A percentile compares a stretch with the other conserved stretches of the same genome.
Conservation (phyloP, 148 eudicot species). For the Diospyros kaki region DNA sequence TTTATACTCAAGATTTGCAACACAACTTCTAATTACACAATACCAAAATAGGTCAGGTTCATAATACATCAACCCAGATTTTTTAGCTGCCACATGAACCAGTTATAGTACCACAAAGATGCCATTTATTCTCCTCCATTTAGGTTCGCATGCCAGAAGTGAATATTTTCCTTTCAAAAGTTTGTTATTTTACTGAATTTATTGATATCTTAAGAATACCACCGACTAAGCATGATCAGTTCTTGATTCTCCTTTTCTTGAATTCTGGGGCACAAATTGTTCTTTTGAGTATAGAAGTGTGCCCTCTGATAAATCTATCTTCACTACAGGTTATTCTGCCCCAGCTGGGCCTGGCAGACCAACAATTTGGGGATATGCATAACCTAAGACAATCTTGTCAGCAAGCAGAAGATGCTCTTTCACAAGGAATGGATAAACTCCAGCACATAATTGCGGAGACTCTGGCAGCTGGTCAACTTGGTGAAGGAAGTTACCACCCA, state of each 20-base stretch:
- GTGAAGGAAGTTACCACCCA: slow-evolving; percentile 55
- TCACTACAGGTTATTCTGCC: slow-evolving; percentile 64
- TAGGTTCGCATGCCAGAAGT: not conserved
- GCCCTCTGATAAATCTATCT: slow-evolving; percentile 10
- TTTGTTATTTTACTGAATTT: not conserved
- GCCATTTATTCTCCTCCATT: not conserved
- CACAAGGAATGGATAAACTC: slow-evolving; percentile 90
- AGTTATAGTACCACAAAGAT: not conserved
- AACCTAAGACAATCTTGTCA: slow-evolving; percentile 73
- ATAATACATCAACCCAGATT: not conserved
- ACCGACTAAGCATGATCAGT: not conserved
- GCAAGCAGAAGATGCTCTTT: slow-evolving; percentile 90
- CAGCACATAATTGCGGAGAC: slow-evolving; percentile 60
- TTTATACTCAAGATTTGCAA: too few relatives aligned
- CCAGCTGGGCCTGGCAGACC: slow-evolving; percentile 66
- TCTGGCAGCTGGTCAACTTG: slow-evolving; percentile 55
- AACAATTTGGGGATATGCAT: slow-evolving; percentile 41
- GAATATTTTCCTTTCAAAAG: not conserved
- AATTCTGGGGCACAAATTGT: not conserved
- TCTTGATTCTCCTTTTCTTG: not conserved
- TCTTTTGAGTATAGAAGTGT: not conserved
- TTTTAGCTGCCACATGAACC: not conserved
- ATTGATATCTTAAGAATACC: not conserved
- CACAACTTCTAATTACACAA: too few relatives aligned
- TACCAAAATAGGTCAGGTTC: too few relatives aligned